Percentiles rank a stretch among this genome's conserved stretches.
Evolutionary conservation across 2,329 filamentous ascomycete species (phyloP).

Genomic region (Coniochaeta sp.): DNA sequence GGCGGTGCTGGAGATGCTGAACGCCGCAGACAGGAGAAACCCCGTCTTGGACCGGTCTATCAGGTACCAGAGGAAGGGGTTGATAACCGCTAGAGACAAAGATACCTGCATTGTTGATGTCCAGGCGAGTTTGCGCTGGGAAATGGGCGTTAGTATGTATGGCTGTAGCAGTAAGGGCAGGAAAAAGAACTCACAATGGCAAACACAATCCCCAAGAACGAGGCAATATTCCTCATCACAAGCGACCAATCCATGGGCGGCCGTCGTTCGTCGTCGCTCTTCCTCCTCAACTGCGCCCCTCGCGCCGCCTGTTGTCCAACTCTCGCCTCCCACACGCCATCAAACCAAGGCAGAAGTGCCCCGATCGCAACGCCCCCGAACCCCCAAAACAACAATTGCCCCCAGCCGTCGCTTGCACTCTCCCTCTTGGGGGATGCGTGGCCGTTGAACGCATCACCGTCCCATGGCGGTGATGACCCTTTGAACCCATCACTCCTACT

Average conservation of each 20-base stretch:
- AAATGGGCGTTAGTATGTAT: constrained; percentile 33
- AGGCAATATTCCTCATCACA: constrained; percentile 50
- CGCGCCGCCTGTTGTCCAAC: too few species aligned
- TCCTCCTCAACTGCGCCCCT: constrained; percentile 19
- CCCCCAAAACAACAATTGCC: constrained; percentile 77
- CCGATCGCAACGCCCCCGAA: constrained; percentile 70
- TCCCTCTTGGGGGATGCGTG: constrained; percentile 43
- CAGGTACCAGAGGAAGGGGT: constrained; percentile 92
- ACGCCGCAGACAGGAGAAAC: constrained; percentile 67
- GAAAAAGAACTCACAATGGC: constrained; percentile 65
- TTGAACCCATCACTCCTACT: too few species aligned
- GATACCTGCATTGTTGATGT: constrained; percentile 91
- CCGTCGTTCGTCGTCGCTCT: not conserved
- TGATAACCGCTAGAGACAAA: constrained; percentile 79
- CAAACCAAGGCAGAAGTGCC: constrained; percentile 75
- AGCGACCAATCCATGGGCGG: constrained; percentile 62
- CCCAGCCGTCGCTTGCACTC: constrained; percentile 40
- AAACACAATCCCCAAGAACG: constrained; percentile 55
- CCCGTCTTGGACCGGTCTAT: constrained; percentile 86
- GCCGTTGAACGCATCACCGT: not conserved
- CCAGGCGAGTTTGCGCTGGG: constrained; percentile 73
- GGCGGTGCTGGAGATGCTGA: constrained; percentile 68
- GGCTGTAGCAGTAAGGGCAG: not conserved
- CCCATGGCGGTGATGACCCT: too few species aligned
- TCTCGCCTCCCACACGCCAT: constrained; percentile 63